These are phyloP conservation scores for Myriosclerotinia duriaeana DNA, from an alignment of 2,329 filamentous ascomycete genomes.

Conservation along the genomic window DNA sequence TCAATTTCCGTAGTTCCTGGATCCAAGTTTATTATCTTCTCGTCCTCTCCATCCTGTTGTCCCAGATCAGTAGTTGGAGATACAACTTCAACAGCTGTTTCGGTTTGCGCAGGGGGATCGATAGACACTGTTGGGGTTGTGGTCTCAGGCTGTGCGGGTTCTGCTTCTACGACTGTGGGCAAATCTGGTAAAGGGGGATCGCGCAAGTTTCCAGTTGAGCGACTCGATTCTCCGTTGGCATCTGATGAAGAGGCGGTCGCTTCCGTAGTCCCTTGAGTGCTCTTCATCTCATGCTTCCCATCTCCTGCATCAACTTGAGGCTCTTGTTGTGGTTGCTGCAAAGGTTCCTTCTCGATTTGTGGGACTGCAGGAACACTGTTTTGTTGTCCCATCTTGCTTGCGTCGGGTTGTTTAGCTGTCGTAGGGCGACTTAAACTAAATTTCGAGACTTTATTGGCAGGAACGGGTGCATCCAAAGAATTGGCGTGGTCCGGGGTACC, in stretches of 20 bases:
- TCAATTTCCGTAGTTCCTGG: conserved; percentile 32
- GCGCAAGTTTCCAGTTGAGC: conserved; percentile 27
- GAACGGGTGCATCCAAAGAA: conserved; percentile 45
- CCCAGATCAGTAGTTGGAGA: conserved; percentile 22
- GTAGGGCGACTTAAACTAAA: conserved; percentile 40
- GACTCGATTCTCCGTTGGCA: conserved; percentile 33
- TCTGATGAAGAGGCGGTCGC: conserved; percentile 20
- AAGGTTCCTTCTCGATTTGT: conserved; percentile 37
- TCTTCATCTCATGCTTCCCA: conserved; percentile 23
- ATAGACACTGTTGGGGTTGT: conserved; percentile 28
- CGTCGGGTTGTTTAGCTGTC: conserved; percentile 39
- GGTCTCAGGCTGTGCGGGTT: conserved; percentile 32
- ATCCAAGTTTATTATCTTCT: conserved; percentile 34
- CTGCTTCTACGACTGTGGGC: conserved; percentile 37
- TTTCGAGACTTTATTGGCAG: conserved; percentile 48
- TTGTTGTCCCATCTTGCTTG: conserved; percentile 27
- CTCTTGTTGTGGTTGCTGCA: conserved; percentile 29
- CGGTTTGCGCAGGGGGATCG: conserved; percentile 20
- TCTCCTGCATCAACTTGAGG: conserved; percentile 28
- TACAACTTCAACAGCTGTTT: not conserved
- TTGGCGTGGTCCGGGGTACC: conserved; percentile 45
- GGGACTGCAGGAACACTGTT: conserved; percentile 25
- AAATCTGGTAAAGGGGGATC: conserved; percentile 40
- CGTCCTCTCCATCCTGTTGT: conserved; percentile 33
- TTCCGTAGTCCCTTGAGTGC: conserved; percentile 24